Conservation (phyloP, 164 flowering plant genomes). For the Stephania japonica region DNA sequence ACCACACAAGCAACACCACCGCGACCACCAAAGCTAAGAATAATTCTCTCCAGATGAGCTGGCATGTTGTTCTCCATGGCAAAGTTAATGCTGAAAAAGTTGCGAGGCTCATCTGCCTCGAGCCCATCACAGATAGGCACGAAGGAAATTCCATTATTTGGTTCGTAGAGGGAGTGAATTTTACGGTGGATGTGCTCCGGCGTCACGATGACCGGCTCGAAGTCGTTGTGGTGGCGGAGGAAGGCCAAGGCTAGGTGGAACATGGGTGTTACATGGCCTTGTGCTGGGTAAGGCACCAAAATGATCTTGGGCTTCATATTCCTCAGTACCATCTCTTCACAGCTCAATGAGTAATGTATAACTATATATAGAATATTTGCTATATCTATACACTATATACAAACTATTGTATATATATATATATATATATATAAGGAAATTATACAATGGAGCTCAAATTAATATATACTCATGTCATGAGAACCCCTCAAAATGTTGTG, state of each 20-base stretch:
- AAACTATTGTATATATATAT: background rate
- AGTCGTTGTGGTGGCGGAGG: constrained; percentile 10
- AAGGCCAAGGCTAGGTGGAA: constrained; percentile 44
- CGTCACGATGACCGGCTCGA: constrained; percentile 37
- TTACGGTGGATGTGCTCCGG: constrained; percentile 51
- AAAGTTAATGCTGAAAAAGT: constrained; percentile 48
- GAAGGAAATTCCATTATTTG: constrained; percentile 16
- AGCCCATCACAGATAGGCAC: constrained; percentile 44
- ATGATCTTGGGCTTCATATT: constrained; percentile 27
- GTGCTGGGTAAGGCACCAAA: constrained; percentile 85
- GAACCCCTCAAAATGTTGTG: too few species aligned
- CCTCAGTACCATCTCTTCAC: background rate
- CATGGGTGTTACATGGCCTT: constrained; percentile 89
- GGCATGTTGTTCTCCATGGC: constrained; percentile 78
- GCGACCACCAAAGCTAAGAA: constrained; percentile 18
- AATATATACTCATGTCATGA: too few species aligned
- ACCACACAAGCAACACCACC: constrained; percentile 42
- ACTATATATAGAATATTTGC: too few species aligned
- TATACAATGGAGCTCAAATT: too few species aligned
- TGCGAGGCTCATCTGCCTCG: constrained; percentile 24
- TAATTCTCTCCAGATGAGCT: constrained; percentile 29
- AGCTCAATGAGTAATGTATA: background rate
- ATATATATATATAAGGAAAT: too few species aligned
- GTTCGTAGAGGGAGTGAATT: constrained; percentile 8
- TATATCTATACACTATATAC: too few species aligned